Evolutionary conservation across 148 eudicot species (phyloP), one percentile per base, ranked within the genome.

Genomic region (Rhododendron williamsianum): DNA sequence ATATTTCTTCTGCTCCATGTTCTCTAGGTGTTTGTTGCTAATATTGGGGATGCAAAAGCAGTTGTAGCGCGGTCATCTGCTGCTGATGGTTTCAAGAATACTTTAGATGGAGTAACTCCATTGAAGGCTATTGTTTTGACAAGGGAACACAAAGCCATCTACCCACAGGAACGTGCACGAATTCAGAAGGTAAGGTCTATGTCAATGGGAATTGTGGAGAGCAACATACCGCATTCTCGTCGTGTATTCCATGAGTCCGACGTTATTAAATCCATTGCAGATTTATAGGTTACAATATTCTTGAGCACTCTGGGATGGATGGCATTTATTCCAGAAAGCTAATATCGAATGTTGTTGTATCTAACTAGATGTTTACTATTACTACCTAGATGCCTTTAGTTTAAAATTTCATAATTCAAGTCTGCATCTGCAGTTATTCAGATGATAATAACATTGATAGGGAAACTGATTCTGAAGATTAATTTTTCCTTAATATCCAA

Each of bases 31-130:
- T 95, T 95, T 91, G 94, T 94, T 73, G 97, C 98, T 82, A 95
- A 95, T 85, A 90, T 95, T 91, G 98, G 98, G 76, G 98, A 95
- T 91, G 98, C 98, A 86, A 95, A 94, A 88, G 98, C 98, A 58
- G 94, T 95, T 86, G 92, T 94, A 78, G 98, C 94, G 27, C 88
- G 98, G 58, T 90, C 94, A 84, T 79, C 87, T 71, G 60, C 83
- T 41, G 84, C 86, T 54, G 92, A 89, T 72, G 90, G 85, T 84
- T 83, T 78, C 25, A 82, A 84, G 84, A 90, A 90, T 88, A 43
- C 49, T 76, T 87, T 88, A 69, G 87, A 78, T 81, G 84, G 65
- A 87, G 84, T 46, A 76, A 89, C 82, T 87, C 41, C 90, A 25
- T 74, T 94, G 81, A 95, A 93, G 90, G 94, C 98, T 54, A 95